Evolutionary conservation across 2,329 filamentous ascomycete genomes (phyloP), one percentile per base, ranked within the genome.

Genomic region (Alternaria brassicicola): DNA sequence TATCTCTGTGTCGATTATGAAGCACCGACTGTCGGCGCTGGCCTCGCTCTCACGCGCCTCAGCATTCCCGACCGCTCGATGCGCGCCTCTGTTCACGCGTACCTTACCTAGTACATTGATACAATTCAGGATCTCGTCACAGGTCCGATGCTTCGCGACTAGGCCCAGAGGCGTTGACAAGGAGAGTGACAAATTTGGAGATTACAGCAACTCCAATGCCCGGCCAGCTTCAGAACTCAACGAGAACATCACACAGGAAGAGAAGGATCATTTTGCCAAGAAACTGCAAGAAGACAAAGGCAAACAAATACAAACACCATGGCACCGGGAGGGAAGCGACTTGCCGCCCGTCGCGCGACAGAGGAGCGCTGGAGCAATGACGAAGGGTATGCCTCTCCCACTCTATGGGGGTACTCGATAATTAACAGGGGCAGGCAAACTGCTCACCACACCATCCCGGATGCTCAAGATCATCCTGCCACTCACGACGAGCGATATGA

Each of bases 401-500:
- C 26, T 2, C n/a, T 17, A 25, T 21, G 15, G 10, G 12, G 36
- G 25, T 30, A 30, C 12, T 42, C 39, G n/a, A 3, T 30, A 10
- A 43, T 48, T 69, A 30, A 70, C 51, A 49, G 6, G 21, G 3
- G 3, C 46, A 89, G 90, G 91, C 19, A 92, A 92, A 72, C 84
- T 96, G 2, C 79, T 94, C 26, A 93, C 91, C 0, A 96, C 92
- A 0, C 91, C 91, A 0, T 92, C 89, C 0, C 85, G 90, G 2
- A 86, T 94, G 56, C 84, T 96, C 48, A 95, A 95, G 76, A 83
- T 96, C 13, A 88, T 95, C 15, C 82, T 96, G 0, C 92, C 92
- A 0, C 82, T 96, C 25, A 87, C 86, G 0, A 88, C 85, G 0
- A 78, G 82, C 43, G 86, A 88, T 55, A 81, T 82, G 28, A 84